Evolutionary conservation across 2,329 filamentous ascomycete species (phyloP), one percentile per base, ranked within the genome.

Genomic region (Cercospora zeina): DNA sequence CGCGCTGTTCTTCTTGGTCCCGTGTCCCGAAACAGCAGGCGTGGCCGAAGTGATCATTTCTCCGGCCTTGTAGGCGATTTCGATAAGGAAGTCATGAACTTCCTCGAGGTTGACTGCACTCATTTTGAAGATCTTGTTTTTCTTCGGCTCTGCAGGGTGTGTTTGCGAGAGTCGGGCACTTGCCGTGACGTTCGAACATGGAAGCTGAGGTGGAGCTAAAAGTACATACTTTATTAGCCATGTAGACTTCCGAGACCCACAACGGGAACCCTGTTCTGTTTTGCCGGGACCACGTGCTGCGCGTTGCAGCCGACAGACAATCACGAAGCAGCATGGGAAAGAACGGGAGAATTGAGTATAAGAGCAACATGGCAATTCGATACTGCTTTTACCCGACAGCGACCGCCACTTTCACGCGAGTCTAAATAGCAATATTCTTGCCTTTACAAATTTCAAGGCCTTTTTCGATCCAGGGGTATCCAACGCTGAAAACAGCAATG

Each of bases 1-100:
- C 62, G 83, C 83, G 58, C 82, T 80, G 65, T 82, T 82, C 75
- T 81, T 81, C 69, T 82, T 82, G 24, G 74, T 75, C 24, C 79
- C 80, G 7, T 77, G 74, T 30, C 69, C 73, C 0, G 72, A 70
- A 5, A 76, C 77, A 1, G 74, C 76, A 9, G 80, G 80, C 58
- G 72, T 77, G 54, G 80, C 80, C 19, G 77, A 71, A 21, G 75
- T 76, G 65, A 81, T 81, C 70, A 78, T 79, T 27, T 77, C 72
- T 59, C 78, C 80, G 3, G 79, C 79, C 65, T 77, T 71, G 64
- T 77, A 72, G 58, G 80, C 80, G 34, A 81, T 73, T 30, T 71
- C 68, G 66, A 81, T 70, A 69, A 82, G 77, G 68, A 79, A 78
- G 71, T 81, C 79, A 55, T 80, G 78, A 66, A 82, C 77, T 66